Evolutionary conservation across 441 rosid genomes (phyloP), one percentile per base, ranked within the genome.

Genomic region (Jatropha multifida): DNA sequence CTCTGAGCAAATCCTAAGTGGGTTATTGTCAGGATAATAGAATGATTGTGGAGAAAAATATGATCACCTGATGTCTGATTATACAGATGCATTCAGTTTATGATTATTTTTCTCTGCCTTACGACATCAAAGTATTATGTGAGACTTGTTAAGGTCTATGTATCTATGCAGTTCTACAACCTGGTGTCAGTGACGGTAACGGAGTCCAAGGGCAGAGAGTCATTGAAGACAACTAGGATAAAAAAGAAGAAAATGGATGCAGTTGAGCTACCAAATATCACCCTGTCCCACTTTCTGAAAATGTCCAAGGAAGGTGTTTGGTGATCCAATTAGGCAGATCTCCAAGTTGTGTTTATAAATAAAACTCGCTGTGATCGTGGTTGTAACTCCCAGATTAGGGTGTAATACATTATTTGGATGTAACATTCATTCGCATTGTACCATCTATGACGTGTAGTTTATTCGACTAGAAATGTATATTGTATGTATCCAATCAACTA

Each of bases 261-360:
- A 0, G 75, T 60, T 5, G 93, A 89, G 76, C 82, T 88, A 49
- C 93, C 92, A n/a, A 84, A 75, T 75, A 81, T 90, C 66, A 90
- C 90, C 10, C 81, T 90, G 10, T 78, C 91, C 0, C 82, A 87
- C 83, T 94, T 91, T 78, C 91, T 94, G 71, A 90, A 83, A 84
- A 92, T 89, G 98, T 81, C 96, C 74, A 94, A 92, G 85, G 90
- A 87, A 87, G 97, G 98, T 64, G 79, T 80, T 73, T 94, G 98
- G 97, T 94, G 80, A 84, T 77, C 65, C 17, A 41, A n/a, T 10
- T 17, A 7, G 76, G 75, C 69, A 14, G 63, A 37, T 56, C 58
- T 71, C 49, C 26, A 40, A 54, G 40, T 69, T 41, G 5, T 74
- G 77, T 66, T 15, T 4, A 68, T 85, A 86, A 81, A 82, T 84